Base-by-base conservation (phyloP, 2,329 filamentous ascomycete species). In the Bipolaris sorokiniana region DNA sequence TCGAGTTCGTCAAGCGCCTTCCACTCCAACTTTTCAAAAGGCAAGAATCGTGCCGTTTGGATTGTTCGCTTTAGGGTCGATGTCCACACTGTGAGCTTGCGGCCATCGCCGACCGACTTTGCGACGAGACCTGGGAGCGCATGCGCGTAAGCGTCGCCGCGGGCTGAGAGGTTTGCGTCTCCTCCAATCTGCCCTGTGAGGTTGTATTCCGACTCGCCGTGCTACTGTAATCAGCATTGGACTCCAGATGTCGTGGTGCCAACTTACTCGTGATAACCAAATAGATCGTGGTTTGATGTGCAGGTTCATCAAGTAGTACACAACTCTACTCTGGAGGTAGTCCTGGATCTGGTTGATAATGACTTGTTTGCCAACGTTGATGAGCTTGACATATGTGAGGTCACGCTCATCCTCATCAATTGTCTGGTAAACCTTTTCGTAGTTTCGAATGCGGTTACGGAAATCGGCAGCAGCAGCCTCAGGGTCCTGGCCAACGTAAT, bases 261-360 rank as follows among this genome's bases (percentile, higher is more conserved):
- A 13, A 84, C 88, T 78, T 82, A 94, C 91, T 63, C 95, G 84
- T 65, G 95, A 98, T 49, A 99, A 81, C 95, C 95, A 99, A 65
- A 99, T 96, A 3, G 92, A 96, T 54, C 95, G 87, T 16, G 94
- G 94, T 63, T 94, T 94, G 76, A 99, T 99, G 79, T 99, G 95
- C 37, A 99, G 83, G 75, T 98, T 99, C 88, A 98, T 97, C 56
- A 98, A 86, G 76, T 97, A 99, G 79, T 99, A 99, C 44, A 99
- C 94, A 42, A 99, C 89, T 56, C 95, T 89, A 76, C 92, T 97
- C 76, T 97, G 95, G 26, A 99, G 83, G 73, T 99, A 99, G 78
- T 99, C 95, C 74, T 92, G 89, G 71, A 99, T 97, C 73, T 90
- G 89, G 80, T 98, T 99, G 84, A 99, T 98, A 72, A 98, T 95